Conservation (phyloP, 352 stramenopile species). For the Aphanomyces stellatus region DNA sequence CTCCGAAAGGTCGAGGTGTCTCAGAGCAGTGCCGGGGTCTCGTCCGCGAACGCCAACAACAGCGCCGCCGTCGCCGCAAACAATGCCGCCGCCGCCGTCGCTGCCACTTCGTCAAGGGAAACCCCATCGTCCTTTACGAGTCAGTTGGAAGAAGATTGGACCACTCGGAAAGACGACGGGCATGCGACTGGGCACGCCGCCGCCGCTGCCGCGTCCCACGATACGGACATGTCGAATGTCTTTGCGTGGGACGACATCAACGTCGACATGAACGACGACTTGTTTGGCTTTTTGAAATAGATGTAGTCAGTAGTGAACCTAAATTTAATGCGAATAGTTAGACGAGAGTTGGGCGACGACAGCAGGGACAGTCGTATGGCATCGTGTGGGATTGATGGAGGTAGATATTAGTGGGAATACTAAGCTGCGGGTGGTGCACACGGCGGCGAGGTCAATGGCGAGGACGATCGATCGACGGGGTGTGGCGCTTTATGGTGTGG, state of each 20-base stretch:
- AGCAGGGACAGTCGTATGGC: too few species aligned
- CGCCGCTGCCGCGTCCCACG: not conserved
- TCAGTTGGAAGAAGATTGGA: not conserved
- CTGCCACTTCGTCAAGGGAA: not conserved
- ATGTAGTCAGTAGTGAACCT: not conserved
- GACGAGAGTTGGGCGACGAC: too few species aligned
- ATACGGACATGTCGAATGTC: conserved; percentile 7
- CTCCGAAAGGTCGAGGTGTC: conserved; percentile 78
- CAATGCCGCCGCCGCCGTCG: not conserved
- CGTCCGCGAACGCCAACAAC: not conserved
- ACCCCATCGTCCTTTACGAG: not conserved
- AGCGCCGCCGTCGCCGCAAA: not conserved
- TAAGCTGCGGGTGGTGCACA: too few species aligned
- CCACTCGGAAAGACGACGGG: conserved; percentile 1
- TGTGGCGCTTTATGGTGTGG: too few species aligned
- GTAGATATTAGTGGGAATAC: too few species aligned
- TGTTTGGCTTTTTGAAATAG: conserved; percentile 81
- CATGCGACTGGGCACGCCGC: not conserved
- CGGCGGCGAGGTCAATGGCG: not conserved
- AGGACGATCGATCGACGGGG: not conserved
- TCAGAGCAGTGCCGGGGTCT: conserved; percentile 31
- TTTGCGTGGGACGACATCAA: conserved; percentile 64
- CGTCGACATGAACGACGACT: conserved; percentile 73
- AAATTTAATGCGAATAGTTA: not conserved
- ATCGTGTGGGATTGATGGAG: too few species aligned